Evolutionary conservation across 1,139 yeast species (phyloP), one percentile per base, ranked within the genome.

Genomic region (Geotrichum bryndzae): DNA sequence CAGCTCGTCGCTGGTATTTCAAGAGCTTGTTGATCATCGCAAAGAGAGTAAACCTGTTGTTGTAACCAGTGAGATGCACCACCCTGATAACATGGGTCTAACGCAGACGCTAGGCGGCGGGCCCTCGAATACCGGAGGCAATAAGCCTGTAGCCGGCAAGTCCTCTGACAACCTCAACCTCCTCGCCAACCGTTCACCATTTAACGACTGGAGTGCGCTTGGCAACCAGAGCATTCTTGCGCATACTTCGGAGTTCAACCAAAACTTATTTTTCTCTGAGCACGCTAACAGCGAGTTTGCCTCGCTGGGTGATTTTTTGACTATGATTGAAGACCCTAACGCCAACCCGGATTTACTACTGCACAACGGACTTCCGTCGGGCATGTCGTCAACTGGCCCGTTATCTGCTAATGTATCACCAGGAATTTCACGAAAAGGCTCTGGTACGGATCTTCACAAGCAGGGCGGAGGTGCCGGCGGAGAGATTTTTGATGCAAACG

Each of bases 201-300:
- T 64, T 27, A 61, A 55, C 45, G 71, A 68, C 59, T 68, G 71
- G 72, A 63, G 65, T 33, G 65, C 67, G 29, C 61, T 67, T 23
- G 68, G 69, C 7, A 63, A 65, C 52, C 70, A 67, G 54, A 62
- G 65, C 46, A 66, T 67, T 54, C 64, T 67, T 23, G 68, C 70
- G 5, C 73, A 66, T 52, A 64, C 69, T 8, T 63, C 70, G 27
- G 70, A 68, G 45, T 67, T 70, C 52, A 69, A 70, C 56, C 74
- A 70, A 63, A 70, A 68, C 59, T 83, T 88, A 61, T 90, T 90
- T 75, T 88, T 85, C 67, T 88, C 96, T 0, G 96, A 91, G 70
- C 96, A 90, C 73, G 96, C 96, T 0, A 96, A 96, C 2, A 87
- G 95, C 54, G 98, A 92, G 75, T 91, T 92, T 72, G 86, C 92